phyloP scores from a whole-genome alignment of 2,329 filamentous ascomycete species.

The Clonostachys solani region DNA sequence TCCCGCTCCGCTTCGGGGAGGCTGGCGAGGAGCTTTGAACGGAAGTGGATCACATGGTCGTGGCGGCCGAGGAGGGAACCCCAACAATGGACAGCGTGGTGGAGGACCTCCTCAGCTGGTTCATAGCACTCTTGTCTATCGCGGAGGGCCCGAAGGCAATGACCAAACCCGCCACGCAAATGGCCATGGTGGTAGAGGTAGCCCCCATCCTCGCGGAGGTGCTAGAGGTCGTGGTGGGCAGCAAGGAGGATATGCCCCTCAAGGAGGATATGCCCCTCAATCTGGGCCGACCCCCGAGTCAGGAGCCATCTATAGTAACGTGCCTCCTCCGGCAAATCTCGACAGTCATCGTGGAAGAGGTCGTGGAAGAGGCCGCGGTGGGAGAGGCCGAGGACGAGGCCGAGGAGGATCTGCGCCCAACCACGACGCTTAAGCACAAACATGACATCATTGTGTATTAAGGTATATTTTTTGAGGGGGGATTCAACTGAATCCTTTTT shows the following conservation, averaged over 20 bases:
- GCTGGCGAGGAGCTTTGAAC: constrained; percentile 53
- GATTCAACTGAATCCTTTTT: too few relatives aligned
- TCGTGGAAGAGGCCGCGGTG: constrained; percentile 32
- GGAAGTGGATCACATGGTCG: constrained; percentile 33
- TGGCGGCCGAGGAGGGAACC: constrained; percentile 25
- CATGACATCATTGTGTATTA: too few relatives aligned
- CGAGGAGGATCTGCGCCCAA: constrained; percentile 17
- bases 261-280: constrained; percentile 5
- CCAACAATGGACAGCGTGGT: constrained; percentile 15
- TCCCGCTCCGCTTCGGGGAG: constrained; percentile 49
- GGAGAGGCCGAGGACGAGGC: constrained; percentile 33
- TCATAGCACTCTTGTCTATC: constrained; percentile 50
- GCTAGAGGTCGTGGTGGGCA: constrained; percentile 18
- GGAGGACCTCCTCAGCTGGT: constrained; percentile 36
- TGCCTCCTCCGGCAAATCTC: constrained; percentile 57
- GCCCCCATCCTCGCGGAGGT: constrained; percentile 4
- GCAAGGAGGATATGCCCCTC: constrained; percentile 11
- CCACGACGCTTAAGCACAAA: neutral
- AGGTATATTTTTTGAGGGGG: too few relatives aligned
- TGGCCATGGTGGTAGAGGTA: constrained; percentile 13
- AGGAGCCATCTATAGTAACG: constrained; percentile 41
- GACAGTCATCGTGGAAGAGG: constrained; percentile 37
- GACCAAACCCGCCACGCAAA: constrained; percentile 9
- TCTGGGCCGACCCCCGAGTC: constrained; percentile 6
- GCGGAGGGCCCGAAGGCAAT: constrained; percentile 26